phyloP scores from a whole-genome alignment of 805 yeast species.

The Danielia oregonensis region DNA sequence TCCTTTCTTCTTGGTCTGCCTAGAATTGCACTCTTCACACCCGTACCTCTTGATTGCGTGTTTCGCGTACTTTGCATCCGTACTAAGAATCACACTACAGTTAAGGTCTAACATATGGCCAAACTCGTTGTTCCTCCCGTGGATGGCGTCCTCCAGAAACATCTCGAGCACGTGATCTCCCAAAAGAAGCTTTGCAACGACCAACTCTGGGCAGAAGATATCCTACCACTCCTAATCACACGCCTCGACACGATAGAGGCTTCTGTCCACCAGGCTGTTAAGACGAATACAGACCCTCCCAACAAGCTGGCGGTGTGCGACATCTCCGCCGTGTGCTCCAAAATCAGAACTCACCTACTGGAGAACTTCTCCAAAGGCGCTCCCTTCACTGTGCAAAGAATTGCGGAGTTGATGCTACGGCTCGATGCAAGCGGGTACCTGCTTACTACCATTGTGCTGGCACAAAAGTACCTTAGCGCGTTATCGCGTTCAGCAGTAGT shows the following conservation, averaged over 20 bases:
- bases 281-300: constrained; percentile 8
- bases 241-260: constrained; percentile 6
- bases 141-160: constrained; percentile 1
- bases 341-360: constrained; percentile 14
- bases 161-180: constrained; percentile 9
- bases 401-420: constrained; percentile 13
- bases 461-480: constrained; percentile 14
- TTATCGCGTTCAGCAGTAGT: constrained; percentile 8
- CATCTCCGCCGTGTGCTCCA: constrained; percentile 4
- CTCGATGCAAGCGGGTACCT: constrained; percentile 14
- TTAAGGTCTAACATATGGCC: constrained; percentile 9
- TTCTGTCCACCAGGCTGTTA: constrained; percentile 4
- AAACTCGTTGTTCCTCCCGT: constrained; percentile 9
- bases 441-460: constrained; percentile 9
- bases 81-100: too few species aligned
- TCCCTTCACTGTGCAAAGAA: constrained; percentile 16
- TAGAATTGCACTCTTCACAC: too few species aligned
- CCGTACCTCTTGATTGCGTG: neutral
- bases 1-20: too few species aligned
- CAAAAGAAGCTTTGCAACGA: constrained; percentile 10
- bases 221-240: constrained; percentile 7
- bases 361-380: constrained; percentile 24
- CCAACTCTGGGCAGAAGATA: constrained; percentile 9
- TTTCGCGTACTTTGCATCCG: neutral
- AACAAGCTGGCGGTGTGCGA: constrained; percentile 4